A percentile compares a stretch with the other conserved stretches of the same genome.
Evolutionary conservation across 192 early-diverging fungal genomes (phyloP).

Genomic region (Phycomyces blakesleeanus): DNA sequence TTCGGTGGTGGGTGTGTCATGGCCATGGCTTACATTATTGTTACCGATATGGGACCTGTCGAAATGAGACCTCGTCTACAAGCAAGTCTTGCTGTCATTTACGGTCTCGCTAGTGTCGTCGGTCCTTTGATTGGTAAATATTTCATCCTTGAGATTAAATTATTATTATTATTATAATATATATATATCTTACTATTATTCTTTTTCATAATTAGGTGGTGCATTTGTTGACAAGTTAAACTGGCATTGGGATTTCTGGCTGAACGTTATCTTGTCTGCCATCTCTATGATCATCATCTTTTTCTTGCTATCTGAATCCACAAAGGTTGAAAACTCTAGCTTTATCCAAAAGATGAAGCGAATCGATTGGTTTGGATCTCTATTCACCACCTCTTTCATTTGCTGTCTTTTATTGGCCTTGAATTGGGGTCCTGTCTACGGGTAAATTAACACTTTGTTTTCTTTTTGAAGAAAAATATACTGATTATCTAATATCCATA

Average conservation of each 20-base stretch:
- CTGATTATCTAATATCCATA: too few relatives aligned
- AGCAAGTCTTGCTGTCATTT: constrained; percentile 56
- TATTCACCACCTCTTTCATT: constrained; percentile 45
- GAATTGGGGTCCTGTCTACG: constrained; percentile 60
- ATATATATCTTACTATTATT: not conserved
- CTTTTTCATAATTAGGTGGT: constrained; percentile 46
- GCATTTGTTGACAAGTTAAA: constrained; percentile 60
- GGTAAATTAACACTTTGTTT: constrained; percentile 9
- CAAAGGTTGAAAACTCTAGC: constrained; percentile 34
- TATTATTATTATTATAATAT: not conserved
- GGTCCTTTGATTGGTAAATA: constrained; percentile 54
- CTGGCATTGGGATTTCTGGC: constrained; percentile 72
- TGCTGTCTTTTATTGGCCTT: constrained; percentile 54
- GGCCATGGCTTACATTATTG: constrained; percentile 58
- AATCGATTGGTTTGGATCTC: constrained; percentile 58
- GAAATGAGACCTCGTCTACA: constrained; percentile 63
- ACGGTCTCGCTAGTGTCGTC: constrained; percentile 57
- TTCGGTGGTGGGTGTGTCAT: constrained; percentile 65
- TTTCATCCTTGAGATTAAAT: too few relatives aligned
- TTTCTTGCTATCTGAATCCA: constrained; percentile 45
- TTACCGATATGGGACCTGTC: constrained; percentile 65
- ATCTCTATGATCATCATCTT: constrained; percentile 9
- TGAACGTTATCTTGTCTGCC: constrained; percentile 22
- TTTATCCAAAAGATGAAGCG: constrained; percentile 49
- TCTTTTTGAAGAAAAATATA: not conserved